Percentiles rank a stretch among this genome's conserved stretches.
These are phyloP conservation scores for Scedosporium aurantiacum DNA, from an alignment of 2,329 filamentous ascomycete genomes.

Conservation along the genomic window DNA sequence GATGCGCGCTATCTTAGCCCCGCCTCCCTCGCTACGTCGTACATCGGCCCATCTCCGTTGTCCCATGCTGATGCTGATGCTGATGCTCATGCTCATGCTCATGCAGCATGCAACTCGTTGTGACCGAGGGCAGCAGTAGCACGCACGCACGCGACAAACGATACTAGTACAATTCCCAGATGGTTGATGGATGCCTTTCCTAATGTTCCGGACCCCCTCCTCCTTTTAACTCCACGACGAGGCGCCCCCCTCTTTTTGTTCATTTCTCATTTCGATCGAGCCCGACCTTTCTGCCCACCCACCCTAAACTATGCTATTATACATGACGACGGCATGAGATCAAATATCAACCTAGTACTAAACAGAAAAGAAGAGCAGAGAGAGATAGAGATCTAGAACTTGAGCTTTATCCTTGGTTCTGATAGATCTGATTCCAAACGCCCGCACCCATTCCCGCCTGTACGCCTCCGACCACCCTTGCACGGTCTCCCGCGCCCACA, in stretches of 20 bases:
- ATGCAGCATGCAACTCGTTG: not conserved
- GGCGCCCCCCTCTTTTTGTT: not conserved
- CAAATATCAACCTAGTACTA: not conserved
- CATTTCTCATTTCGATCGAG: not conserved
- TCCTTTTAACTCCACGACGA: not conserved
- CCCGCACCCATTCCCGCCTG: not conserved
- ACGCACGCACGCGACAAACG: not conserved
- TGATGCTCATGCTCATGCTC: not conserved
- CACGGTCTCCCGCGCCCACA: not conserved
- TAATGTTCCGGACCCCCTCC: not conserved
- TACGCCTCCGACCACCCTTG: not conserved
- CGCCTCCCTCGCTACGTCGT: not conserved
- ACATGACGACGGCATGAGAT: not conserved
- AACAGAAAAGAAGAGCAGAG: not conserved
- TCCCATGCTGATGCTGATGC: too few relatives aligned
- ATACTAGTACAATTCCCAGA: not conserved
- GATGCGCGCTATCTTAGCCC: not conserved
- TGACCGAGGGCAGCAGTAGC: not conserved
- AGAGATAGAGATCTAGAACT: not conserved
- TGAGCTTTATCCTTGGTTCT: not conserved
- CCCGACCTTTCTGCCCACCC: not conserved
- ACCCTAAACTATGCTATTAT: not conserved
- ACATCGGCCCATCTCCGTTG: not conserved
- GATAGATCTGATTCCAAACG: not conserved
- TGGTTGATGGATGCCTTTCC: not conserved